These are phyloP conservation scores for Kwoniella bestiolae DNA, from an alignment of 768 basidiomycete species.

Conservation along the genomic window DNA sequence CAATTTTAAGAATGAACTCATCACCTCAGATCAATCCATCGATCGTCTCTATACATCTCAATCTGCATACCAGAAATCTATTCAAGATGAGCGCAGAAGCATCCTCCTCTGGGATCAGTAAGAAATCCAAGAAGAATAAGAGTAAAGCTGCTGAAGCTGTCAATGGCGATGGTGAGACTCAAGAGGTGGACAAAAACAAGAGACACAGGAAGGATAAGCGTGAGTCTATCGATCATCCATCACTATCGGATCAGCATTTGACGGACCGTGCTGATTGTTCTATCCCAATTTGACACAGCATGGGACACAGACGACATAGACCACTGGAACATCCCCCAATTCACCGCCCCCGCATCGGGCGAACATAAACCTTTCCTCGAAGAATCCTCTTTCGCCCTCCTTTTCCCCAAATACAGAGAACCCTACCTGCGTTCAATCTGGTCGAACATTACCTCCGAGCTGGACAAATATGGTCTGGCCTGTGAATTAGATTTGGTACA, in stretches of 20 bases:
- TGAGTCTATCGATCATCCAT: slow-evolving; percentile 59
- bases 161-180: slow-evolving; percentile 5
- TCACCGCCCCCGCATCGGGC: slow-evolving; percentile 71
- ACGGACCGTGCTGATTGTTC: too few relatives aligned
- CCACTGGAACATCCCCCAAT: slow-evolving; percentile 94
- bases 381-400: slow-evolving; percentile 95
- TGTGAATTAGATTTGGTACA: slow-evolving; percentile 94
- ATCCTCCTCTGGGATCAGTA: slow-evolving; percentile 36
- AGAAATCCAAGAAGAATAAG: slow-evolving; percentile 35
- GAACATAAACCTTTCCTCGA: slow-evolving; percentile 68
- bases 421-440: slow-evolving; percentile 88
- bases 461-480: slow-evolving; percentile 73
- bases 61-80: background rate
- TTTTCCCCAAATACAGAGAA: slow-evolving; percentile 98
- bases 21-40: background rate
- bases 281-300: slow-evolving; percentile 63
- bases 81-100: slow-evolving; percentile 43
- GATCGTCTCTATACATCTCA: background rate
- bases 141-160: slow-evolving; percentile 19
- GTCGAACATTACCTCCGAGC: slow-evolving; percentile 81
- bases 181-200: slow-evolving; percentile 77
- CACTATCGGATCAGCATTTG: background rate
- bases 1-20: background rate
- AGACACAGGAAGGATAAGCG: slow-evolving; percentile 92
- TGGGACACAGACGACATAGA: slow-evolving; percentile 99